These are phyloP conservation scores for Phlyctochytrium bullatum DNA, from an alignment of 192 early-diverging fungal genomes.

Conservation along the genomic window DNA sequence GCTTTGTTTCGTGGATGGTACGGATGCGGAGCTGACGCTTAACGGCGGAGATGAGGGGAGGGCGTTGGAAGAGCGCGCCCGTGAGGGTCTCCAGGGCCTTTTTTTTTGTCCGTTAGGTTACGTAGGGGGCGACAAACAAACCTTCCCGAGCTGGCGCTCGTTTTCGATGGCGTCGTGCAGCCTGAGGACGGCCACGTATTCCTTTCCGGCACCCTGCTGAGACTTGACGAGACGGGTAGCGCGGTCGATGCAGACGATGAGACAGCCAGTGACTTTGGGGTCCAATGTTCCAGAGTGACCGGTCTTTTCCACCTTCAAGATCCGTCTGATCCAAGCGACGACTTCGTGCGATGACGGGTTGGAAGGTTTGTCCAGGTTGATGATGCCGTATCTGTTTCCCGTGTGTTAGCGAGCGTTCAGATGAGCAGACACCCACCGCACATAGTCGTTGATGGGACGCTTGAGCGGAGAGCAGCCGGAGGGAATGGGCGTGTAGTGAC, in stretches of 20 bases:
- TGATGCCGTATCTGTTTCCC: constrained; percentile 98
- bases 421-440: constrained; percentile 58
- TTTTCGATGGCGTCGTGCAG: constrained; percentile 91
- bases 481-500: constrained; percentile 98
- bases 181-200: constrained; percentile 94
- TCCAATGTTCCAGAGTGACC: constrained; percentile 98
- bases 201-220: constrained; percentile 98
- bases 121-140: constrained; percentile 9
- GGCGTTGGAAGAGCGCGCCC: constrained; percentile 98
- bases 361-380: constrained; percentile 99
- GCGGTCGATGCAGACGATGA: constrained; percentile 98
- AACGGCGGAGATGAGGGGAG: constrained; percentile 97
- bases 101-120: background rate
- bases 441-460: constrained; percentile 85
- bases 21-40: constrained; percentile 99
- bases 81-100: constrained; percentile 93
- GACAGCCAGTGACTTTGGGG: constrained; percentile 98
- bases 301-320: constrained; percentile 96
- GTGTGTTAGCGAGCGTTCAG: constrained; percentile 1
- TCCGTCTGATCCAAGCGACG: constrained; percentile 98
- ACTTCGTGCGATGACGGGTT: constrained; percentile 99
- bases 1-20: constrained; percentile 95
- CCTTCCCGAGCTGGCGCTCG: constrained; percentile 81
- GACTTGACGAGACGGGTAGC: constrained; percentile 99
- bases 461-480: constrained; percentile 92